These are phyloP conservation scores for Tetrahymena elliotti DNA, from an alignment of 73 alveolate genomes.

Conservation along the genomic window DNA sequence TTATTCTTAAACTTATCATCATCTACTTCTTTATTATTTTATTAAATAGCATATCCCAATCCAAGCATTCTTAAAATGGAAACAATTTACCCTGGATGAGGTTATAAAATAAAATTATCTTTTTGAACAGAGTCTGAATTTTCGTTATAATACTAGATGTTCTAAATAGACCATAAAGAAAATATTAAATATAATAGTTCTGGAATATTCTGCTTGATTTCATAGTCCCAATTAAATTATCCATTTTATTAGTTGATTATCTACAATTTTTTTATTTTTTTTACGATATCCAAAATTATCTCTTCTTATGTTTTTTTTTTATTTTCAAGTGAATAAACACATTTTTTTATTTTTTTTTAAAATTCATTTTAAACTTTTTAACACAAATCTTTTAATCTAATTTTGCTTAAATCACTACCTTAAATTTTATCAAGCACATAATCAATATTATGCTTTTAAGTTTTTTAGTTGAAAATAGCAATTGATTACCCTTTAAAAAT, in stretches of 20 bases:
- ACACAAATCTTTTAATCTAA: neutral
- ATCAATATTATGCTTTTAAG: neutral
- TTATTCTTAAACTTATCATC: neutral
- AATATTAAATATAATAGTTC: too few relatives aligned
- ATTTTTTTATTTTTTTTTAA: too few relatives aligned
- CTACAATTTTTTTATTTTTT: too few relatives aligned
- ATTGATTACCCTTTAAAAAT: neutral
- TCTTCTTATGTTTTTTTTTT: neutral
- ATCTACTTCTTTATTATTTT: too few relatives aligned
- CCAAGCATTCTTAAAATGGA: neutral
- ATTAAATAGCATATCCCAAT: neutral
- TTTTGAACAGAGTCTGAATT: neutral
- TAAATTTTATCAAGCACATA: neutral
- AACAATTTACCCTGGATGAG: neutral
- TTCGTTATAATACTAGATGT: neutral
- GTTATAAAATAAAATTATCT: neutral
- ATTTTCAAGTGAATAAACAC: neutral
- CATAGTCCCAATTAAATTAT: neutral
- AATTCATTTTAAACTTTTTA: too few relatives aligned
- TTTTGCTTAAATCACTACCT: neutral
- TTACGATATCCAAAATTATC: neutral
- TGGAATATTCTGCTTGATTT: too few relatives aligned
- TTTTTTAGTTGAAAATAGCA: neutral
- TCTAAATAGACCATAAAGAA: neutral
- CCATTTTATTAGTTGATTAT: neutral